phyloP scores from a whole-genome alignment of 192 early-diverging fungal species.

The Coemansia sp. region DNA sequence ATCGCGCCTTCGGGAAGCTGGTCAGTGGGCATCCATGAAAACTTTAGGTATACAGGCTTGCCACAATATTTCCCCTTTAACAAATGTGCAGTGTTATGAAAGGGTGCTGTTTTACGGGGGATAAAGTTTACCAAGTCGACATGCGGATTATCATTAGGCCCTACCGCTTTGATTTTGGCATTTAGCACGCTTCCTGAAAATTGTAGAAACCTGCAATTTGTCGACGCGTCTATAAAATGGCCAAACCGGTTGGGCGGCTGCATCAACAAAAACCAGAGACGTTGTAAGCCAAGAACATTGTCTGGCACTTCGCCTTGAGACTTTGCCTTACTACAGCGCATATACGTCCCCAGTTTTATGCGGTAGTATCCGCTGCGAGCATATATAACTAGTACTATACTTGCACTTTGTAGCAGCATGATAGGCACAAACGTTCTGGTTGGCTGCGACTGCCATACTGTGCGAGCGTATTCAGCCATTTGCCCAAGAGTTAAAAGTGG shows the following conservation, averaged over 20 bases:
- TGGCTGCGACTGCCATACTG: conserved; percentile 1
- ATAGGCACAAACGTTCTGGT: conserved; percentile 12
- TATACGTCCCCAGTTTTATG: not conserved
- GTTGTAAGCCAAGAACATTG: not conserved
- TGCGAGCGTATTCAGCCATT: conserved; percentile 5
- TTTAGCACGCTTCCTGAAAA: not conserved
- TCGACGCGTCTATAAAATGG: not conserved
- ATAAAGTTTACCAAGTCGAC: not conserved
- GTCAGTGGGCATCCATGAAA: not conserved
- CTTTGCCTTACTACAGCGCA: too few relatives aligned
- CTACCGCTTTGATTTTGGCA: not conserved
- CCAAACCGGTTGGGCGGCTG: not conserved
- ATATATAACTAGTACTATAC: conserved; percentile 5
- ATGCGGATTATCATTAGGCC: not conserved
- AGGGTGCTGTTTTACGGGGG: not conserved
- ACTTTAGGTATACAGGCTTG: too few relatives aligned
- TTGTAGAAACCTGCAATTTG: not conserved
- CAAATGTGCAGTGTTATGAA: not conserved
- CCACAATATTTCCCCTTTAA: not conserved
- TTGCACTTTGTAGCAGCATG: conserved; percentile 3
- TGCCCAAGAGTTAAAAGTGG: not conserved
- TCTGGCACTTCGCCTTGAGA: not conserved
- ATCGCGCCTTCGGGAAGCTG: conserved; percentile 16
- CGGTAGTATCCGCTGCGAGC: not conserved
- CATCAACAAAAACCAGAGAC: conserved; percentile 8